Conservation (phyloP, 345 rosid species). For the Streptanthus diversifolius region DNA sequence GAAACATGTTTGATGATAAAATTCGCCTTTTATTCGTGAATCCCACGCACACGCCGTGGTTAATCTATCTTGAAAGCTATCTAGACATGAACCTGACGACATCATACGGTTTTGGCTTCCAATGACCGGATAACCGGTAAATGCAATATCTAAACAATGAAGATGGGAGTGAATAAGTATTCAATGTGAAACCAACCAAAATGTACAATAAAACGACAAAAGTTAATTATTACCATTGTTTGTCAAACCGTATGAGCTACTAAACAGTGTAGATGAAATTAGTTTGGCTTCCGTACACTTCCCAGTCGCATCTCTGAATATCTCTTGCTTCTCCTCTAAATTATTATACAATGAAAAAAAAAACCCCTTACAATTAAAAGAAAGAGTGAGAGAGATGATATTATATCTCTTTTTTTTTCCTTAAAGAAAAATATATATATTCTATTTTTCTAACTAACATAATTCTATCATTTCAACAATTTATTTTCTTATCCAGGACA, state of each 20-base stretch:
- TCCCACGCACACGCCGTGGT: slow-evolving; percentile 61
- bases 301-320: slow-evolving; percentile 3
- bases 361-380: not conserved
- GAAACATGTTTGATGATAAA: slow-evolving; percentile 49
- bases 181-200: not conserved
- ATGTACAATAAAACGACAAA: not conserved
- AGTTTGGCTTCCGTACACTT: slow-evolving; percentile 8
- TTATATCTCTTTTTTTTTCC: not conserved
- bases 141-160: not conserved
- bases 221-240: slow-evolving; percentile 41
- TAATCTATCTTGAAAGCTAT: slow-evolving; percentile 42
- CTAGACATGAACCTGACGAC: slow-evolving; percentile 71
- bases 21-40: slow-evolving; percentile 51
- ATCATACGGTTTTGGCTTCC: slow-evolving; percentile 7
- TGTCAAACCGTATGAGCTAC: slow-evolving; percentile 48
- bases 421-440: not conserved
- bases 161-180: not conserved
- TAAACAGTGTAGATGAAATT: not conserved
- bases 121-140: slow-evolving; percentile 1
- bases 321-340: slow-evolving; percentile 13
- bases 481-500: not conserved
- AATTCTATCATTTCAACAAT: not conserved
- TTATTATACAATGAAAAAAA: not conserved
- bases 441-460: not conserved
- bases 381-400: not conserved